Percentiles rank a stretch among this genome's conserved stretches.
These are phyloP conservation scores for Phytopythium cucurbitacearum DNA, from an alignment of 352 stramenopile genomes.

Conservation along the genomic window DNA sequence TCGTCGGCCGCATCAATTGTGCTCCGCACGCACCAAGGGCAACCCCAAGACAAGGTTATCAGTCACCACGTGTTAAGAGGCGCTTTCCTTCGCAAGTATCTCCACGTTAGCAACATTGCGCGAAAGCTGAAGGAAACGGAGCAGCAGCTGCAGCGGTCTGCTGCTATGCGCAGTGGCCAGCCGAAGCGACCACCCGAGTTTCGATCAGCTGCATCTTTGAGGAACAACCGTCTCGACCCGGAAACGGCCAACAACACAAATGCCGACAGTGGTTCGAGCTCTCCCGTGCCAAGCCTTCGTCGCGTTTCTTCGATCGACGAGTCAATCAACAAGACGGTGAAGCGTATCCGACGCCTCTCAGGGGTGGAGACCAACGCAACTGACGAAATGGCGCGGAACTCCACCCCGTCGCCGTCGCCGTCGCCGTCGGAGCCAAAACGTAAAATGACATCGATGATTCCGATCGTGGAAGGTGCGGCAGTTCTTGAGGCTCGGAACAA, in stretches of 20 bases:
- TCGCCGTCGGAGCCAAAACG: constrained; percentile 1
- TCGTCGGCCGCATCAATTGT: constrained; percentile 29
- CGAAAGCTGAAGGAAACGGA: constrained; percentile 63
- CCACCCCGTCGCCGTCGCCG: neutral
- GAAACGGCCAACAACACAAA: neutral
- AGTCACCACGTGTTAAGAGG: constrained; percentile 51
- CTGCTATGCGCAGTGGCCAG: constrained; percentile 19
- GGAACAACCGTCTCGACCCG: too few relatives aligned
- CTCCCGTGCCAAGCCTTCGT: constrained; percentile 19
- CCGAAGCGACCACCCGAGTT: constrained; percentile 7
- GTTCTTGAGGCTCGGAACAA: neutral
- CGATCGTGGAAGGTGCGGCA: constrained; percentile 1
- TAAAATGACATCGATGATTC: neutral
- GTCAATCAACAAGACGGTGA: constrained; percentile 56
- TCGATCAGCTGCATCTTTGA: neutral
- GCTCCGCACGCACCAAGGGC: constrained; percentile 21
- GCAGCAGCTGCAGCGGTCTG: constrained; percentile 34
- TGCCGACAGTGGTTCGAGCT: neutral
- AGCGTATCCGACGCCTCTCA: constrained; percentile 49
- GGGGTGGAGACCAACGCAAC: constrained; percentile 14
- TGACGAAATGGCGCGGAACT: neutral
- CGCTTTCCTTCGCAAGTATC: constrained; percentile 63
- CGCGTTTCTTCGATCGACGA: constrained; percentile 57
- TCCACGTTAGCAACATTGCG: constrained; percentile 59
- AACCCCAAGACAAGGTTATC: constrained; percentile 39